Percentiles rank a stretch among this genome's conserved stretches.
phyloP scores from a whole-genome alignment of 129 eudicot species.

The Artemisia tridentata region DNA sequence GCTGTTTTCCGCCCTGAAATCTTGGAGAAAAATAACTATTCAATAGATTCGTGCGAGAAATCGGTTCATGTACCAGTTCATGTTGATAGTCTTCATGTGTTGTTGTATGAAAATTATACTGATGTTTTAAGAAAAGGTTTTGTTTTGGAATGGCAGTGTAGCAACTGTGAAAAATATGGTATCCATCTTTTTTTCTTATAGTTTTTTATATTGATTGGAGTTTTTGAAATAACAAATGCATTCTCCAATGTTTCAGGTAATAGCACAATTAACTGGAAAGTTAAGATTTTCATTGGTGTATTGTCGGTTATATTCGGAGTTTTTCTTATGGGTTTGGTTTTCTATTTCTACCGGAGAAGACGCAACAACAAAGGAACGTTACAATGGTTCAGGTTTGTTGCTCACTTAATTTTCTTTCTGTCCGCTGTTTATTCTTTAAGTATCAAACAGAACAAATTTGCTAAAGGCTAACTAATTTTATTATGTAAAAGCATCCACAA shows the following conservation, averaged over 20 bases:
- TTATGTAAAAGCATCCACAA: no score
- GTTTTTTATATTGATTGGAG: not conserved
- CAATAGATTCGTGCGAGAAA: slow-evolving; percentile 33
- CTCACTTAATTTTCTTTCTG: no score
- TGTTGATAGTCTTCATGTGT: slow-evolving; percentile 16
- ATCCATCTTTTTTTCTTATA: slow-evolving; percentile 26
- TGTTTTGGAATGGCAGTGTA: slow-evolving; percentile 61
- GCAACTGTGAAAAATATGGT: slow-evolving; percentile 42
- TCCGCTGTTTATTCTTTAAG: no score
- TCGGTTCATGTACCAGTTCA: slow-evolving; percentile 51
- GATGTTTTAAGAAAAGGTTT: slow-evolving; percentile 57
- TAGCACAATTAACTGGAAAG: no score
- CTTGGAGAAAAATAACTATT: slow-evolving; percentile 39
- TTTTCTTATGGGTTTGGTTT: no score
- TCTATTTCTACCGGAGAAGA: no score
- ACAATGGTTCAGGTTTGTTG: slow-evolving; percentile 33
- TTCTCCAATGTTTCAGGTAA: no score
- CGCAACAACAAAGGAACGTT: no score
- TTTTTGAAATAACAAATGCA: not conserved
- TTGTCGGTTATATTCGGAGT: no score
- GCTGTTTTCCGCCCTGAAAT: slow-evolving; percentile 53
- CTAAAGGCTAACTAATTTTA: no score
- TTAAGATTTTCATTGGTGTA: no score
- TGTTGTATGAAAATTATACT: slow-evolving; percentile 41
- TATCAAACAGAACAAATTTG: no score